Evolutionary conservation across 2,329 filamentous ascomycete genomes (phyloP).

Genomic region (Aspergillus melleus): DNA sequence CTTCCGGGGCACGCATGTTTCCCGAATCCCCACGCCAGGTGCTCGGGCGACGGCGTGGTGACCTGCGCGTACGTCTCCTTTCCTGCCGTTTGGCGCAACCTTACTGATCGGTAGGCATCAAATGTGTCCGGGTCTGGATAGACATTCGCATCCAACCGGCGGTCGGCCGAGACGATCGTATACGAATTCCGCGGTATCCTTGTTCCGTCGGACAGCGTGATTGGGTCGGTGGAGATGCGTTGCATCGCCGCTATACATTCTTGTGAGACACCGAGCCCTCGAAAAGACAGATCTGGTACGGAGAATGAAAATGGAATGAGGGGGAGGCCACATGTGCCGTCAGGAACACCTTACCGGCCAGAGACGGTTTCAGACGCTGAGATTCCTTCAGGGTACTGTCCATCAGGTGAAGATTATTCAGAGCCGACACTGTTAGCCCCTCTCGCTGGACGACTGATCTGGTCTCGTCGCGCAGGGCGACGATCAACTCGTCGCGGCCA

Average conservation of each 20-base stretch:
- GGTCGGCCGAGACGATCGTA: neutral
- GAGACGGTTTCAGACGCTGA: neutral
- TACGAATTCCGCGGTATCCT: neutral
- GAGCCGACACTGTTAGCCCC: neutral
- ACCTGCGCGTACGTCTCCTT: no score
- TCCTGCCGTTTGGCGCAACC: no score
- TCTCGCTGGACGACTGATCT: neutral
- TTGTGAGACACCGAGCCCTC: no score
- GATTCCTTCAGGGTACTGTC: neutral
- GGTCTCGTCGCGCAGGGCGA: neutral
- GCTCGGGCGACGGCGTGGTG: no score
- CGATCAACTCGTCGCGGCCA: neutral
- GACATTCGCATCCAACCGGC: neutral
- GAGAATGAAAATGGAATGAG: no score
- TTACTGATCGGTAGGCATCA: neutral
- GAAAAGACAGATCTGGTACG: no score
- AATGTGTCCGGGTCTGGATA: neutral
- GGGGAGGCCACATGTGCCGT: no score
- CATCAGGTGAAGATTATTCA: neutral
- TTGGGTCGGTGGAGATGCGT: neutral
- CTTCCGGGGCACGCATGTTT: no score
- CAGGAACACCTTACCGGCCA: neutral
- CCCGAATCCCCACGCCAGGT: no score
- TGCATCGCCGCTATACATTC: neutral
- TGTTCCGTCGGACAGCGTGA: neutral